Evolutionary conservation across 2,329 filamentous ascomycete genomes (phyloP).

Genomic region (Talaromyces sp.): DNA sequence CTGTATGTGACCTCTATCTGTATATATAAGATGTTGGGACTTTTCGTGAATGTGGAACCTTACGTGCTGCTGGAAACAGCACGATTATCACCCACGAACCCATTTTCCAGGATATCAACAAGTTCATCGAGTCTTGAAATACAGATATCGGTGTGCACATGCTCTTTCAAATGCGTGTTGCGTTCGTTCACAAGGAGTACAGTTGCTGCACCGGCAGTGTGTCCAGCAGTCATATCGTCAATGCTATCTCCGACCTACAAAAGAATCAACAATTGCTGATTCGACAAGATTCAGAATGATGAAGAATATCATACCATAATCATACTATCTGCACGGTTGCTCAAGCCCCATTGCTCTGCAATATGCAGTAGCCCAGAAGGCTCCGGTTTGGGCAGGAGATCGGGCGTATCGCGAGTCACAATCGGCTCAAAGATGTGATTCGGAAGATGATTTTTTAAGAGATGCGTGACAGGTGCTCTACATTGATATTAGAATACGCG

Average conservation of each 20-base stretch:
- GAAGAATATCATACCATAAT: constrained; percentile 32
- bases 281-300: neutral
- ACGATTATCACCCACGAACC: constrained; percentile 58
- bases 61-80: constrained; percentile 1
- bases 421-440: constrained; percentile 70
- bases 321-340: constrained; percentile 42
- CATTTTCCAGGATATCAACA: constrained; percentile 68
- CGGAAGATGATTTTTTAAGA: constrained; percentile 67
- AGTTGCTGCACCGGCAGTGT: constrained; percentile 78
- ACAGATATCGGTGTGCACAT: constrained; percentile 73
- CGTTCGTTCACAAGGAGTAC: constrained; percentile 82
- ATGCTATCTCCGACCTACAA: constrained; percentile 66
- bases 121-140: constrained; percentile 72
- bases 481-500: neutral
- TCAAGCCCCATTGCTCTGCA: constrained; percentile 69
- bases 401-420: constrained; percentile 74
- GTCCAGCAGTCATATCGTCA: constrained; percentile 89
- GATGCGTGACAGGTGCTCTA: constrained; percentile 43
- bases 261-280: neutral
- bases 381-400: constrained; percentile 69
- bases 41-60: neutral
- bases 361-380: constrained; percentile 88
- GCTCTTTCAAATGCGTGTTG: constrained; percentile 66
- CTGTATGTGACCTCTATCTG: neutral
- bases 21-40: neutral